These are phyloP conservation scores for Aspergillus brasiliensis DNA, from an alignment of 2,329 filamentous ascomycete genomes.

Conservation along the genomic window DNA sequence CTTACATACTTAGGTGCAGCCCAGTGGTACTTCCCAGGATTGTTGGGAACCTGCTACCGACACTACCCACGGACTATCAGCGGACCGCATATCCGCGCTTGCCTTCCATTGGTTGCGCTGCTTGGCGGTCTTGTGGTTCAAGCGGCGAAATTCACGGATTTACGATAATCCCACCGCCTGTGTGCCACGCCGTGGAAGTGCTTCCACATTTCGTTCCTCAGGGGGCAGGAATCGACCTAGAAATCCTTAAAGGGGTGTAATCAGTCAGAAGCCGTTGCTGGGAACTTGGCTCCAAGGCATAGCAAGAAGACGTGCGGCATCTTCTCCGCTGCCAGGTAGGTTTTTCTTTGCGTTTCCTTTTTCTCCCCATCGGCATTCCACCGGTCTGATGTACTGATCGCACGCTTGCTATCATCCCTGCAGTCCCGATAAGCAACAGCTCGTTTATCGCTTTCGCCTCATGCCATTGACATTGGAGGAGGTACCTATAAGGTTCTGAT, in stretches of 20 bases:
- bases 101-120: conserved; percentile 1
- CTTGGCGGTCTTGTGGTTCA: conserved; percentile 9
- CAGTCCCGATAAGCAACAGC: conserved; percentile 10
- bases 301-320: neutral
- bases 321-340: conserved; percentile 5
- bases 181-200: conserved; percentile 15
- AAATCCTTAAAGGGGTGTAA: conserved; percentile 4
- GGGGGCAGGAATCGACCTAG: conserved; percentile 10
- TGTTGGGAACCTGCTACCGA: conserved; percentile 1
- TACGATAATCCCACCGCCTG: conserved; percentile 15
- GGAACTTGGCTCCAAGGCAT: neutral
- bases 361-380: neutral
- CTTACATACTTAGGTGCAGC: neutral
- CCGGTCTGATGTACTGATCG: neutral
- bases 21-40: neutral
- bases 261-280: neutral
- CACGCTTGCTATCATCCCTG: neutral
- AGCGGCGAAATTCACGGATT: conserved; percentile 17
- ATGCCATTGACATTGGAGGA: conserved; percentile 15
- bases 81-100: conserved; percentile 4
- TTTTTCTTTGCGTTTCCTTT: neutral
- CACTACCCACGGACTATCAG: neutral
- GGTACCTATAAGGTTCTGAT: neutral
- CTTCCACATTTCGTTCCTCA: conserved; percentile 13
- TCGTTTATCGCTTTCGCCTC: conserved; percentile 1